Base-by-base conservation (phyloP, 192 early-diverging fungal species). In the Pilaira anomala region DNA sequence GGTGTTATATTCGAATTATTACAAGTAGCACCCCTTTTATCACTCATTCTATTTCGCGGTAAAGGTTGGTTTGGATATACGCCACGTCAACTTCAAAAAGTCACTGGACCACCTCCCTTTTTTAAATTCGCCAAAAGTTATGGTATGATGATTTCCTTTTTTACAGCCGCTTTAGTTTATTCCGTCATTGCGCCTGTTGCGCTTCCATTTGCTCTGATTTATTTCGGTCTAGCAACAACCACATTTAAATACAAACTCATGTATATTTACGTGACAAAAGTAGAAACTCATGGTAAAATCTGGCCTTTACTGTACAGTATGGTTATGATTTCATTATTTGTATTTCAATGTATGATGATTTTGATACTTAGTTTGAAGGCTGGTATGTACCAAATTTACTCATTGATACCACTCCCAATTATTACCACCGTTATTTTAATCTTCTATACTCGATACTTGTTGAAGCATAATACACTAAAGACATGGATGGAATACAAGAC, bases 201-300 rank as follows among this genome's bases (percentile, higher is more conserved):
- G 16, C 69, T 91, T n/a, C 77, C 81, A 26, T 89, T 91, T 77
- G 81, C 83, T 2, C 67, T 81, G 19, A n/a, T 88, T 16, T 82
- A 78, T 48, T 88, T 88, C 58, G 65, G 75, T 9, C 66, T 88
- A 26, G 85, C 86, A 7, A 81, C 80, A 60, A 70, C 84, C 66
- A 79, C 81, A 16, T 91, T 82, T 79, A 86, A 86, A 71, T 90
- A 91, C 76, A 83, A 80, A 30, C 48, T 88, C 6, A 81, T 91
- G 82, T 83, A 87, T 63, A 83, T 91, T 26, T 90, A 87, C 69
- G 73, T 74, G 58, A 90, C 89, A 19, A 80, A 80, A 46, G 68
- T 87, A 41, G 85, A 91, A 45, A 90, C 86, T 0, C 87, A 80
- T n/a, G 89, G 88, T 25, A 77, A 73, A 26, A 85, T 88, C 71